Percentiles rank a stretch among this genome's conserved stretches.
phyloP scores from a whole-genome alignment of 2,329 filamentous ascomycete genomes.

The Chalaropsis thielavioides region DNA sequence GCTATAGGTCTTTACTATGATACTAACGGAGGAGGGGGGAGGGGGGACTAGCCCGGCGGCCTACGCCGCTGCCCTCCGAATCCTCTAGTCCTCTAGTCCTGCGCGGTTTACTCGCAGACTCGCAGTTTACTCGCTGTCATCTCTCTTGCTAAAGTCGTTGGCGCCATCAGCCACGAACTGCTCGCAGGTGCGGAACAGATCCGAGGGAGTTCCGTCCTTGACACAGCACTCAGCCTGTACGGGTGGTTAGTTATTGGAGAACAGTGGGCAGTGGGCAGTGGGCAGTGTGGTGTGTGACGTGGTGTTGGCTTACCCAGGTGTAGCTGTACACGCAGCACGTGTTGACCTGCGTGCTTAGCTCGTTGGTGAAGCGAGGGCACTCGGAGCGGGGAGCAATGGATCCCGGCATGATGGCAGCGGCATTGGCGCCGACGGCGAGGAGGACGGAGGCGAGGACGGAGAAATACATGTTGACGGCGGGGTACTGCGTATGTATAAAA shows the following conservation, averaged over 20 bases:
- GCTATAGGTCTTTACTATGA: neutral
- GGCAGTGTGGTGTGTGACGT: neutral
- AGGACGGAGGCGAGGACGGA: slow-evolving; percentile 1
- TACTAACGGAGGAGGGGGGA: neutral
- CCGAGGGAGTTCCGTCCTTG: neutral
- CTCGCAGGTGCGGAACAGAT: slow-evolving; percentile 2
- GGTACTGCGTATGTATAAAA: neutral
- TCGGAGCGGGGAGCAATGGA: neutral
- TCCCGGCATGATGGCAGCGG: neutral
- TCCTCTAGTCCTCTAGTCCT: too few relatives aligned
- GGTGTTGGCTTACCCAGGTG: neutral
- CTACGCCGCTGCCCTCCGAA: too few relatives aligned
- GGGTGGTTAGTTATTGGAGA: neutral
- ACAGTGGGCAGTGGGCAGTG: neutral
- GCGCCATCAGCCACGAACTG: slow-evolving; percentile 6
- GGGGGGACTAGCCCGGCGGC: too few relatives aligned
- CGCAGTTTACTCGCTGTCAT: neutral
- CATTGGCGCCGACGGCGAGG: neutral
- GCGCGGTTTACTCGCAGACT: neutral
- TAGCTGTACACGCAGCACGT: slow-evolving; percentile 5
- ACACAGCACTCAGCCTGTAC: neutral
- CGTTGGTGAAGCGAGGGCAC: neutral
- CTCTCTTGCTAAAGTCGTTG: neutral
- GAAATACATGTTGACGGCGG: neutral
- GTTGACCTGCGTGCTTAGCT: neutral